phyloP scores from a whole-genome alignment of 352 stramenopile genomes.

The Pythium biforme region DNA sequence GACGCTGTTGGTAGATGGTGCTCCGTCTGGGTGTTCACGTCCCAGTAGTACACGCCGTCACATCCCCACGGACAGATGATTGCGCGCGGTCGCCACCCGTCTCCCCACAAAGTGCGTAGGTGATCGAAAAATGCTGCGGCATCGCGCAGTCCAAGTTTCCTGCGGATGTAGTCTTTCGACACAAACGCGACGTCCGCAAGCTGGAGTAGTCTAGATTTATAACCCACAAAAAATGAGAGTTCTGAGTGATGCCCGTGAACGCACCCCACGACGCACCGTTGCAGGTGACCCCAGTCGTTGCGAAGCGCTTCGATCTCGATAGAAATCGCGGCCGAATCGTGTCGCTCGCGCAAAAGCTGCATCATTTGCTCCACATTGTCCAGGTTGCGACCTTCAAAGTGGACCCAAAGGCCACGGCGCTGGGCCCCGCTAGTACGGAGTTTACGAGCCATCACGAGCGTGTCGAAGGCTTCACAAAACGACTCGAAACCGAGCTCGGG shows the following conservation, averaged over 20 bases:
- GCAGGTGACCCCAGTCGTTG: conserved; percentile 57
- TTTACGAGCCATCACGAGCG: neutral
- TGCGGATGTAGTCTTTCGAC: conserved; percentile 72
- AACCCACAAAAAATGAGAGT: neutral
- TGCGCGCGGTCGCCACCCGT: conserved; percentile 29
- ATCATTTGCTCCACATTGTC: conserved; percentile 60
- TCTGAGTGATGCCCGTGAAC: no score
- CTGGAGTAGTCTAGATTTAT: conserved; percentile 37
- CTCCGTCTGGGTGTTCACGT: conserved; percentile 14
- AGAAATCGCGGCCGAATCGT: conserved; percentile 34
- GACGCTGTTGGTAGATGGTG: conserved; percentile 39
- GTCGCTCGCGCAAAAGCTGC: conserved; percentile 27
- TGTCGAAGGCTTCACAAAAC: conserved; percentile 34
- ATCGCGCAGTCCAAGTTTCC: conserved; percentile 43
- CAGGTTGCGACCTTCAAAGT: conserved; percentile 79
- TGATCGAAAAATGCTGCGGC: conserved; percentile 48
- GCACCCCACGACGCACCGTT: conserved; percentile 33
- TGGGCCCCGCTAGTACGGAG: neutral
- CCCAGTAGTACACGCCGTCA: conserved; percentile 58
- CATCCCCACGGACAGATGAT: conserved; percentile 69
- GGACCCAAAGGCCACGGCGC: conserved; percentile 36
- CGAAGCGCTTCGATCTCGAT: conserved; percentile 69
- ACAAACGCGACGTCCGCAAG: conserved; percentile 55
- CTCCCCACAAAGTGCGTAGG: conserved; percentile 18
- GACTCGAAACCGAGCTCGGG: conserved; percentile 46